Evolutionary conservation across 345 rosid species (phyloP), one percentile per base, ranked within the genome.

Genomic region (Mercurialis annua): DNA sequence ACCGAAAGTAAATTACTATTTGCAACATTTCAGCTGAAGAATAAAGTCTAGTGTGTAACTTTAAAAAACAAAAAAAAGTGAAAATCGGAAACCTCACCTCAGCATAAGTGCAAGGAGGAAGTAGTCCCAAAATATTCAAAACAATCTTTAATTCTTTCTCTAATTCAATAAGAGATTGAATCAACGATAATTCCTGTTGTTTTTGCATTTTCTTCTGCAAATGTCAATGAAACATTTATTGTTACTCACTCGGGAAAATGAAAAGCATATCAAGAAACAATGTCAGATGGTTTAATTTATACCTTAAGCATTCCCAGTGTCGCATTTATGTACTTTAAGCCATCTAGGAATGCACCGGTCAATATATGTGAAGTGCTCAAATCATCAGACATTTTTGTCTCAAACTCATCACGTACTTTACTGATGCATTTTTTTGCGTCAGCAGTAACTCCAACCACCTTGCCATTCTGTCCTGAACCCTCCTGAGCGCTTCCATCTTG

Each of bases 331-430:
- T 83, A 80, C 77, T 87, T 91, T 88, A 94, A 53, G 14, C 86
- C 90, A 40, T 93, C 97, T 71, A 81, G 89, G 73, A 89, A 89
- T 52, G 91, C 86, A 67, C 96, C 98, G 6, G 90, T 90, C 43
- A 93, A 82, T 55, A 90, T 73, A 56, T 80, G 90, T 21, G 96
- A 78, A 6, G 97, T 87, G 78, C 79, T 83, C 83, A 94, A 77
- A 75, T 94, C 92, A 73, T 94, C 96, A 27, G 82, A 77, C 91
- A 94, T 84, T 71, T 87, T 94, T 48, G 71, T 64, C 36, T 86
- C 78, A 72, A 91, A 89, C 51, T 91, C 96, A 65, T 57, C 77
- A 26, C 24, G 73, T 38, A 91, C 77, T 70, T 80, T 85, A 23
- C 24, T 57, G 51, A 91, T 85, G 80, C 86, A 73, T 27, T 76